Conservation (phyloP, 2,329 filamentous ascomycete genomes). For the Colletotrichum cereale region DNA sequence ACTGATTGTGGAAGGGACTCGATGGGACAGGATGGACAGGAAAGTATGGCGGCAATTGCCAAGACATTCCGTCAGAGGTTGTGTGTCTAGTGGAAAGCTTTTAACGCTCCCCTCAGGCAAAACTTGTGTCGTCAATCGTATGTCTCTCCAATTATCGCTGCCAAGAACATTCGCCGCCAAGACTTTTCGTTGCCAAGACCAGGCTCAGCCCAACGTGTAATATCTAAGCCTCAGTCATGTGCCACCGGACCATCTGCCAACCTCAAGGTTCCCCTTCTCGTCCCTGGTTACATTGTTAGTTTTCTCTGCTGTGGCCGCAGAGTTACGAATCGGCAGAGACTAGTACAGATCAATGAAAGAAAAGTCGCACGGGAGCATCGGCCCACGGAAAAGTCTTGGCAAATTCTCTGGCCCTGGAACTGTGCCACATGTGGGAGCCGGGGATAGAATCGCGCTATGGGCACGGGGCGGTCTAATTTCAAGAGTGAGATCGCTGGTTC, state of each 20-base stretch:
- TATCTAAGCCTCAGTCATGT: conserved; percentile 35
- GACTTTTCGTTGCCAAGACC: conserved; percentile 33
- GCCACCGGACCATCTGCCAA: conserved; percentile 17
- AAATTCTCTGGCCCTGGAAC: background rate
- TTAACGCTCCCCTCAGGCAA: conserved; percentile 4
- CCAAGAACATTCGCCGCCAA: too few relatives aligned
- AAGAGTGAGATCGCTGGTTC: conserved; percentile 2
- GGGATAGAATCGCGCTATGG: conserved; percentile 10
- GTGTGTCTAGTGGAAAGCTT: conserved; percentile 35
- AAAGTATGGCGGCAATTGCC: conserved; percentile 18
- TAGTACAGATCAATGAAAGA: background rate
- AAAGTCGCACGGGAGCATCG: conserved; percentile 9
- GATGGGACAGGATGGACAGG: conserved; percentile 2
- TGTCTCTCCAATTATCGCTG: background rate
- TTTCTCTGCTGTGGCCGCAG: background rate
- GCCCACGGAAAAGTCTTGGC: conserved; percentile 21
- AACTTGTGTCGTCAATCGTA: conserved; percentile 6
- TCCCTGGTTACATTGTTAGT: conserved; percentile 1
- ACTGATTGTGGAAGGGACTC: background rate
- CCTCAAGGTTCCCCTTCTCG: background rate
- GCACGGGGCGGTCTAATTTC: conserved; percentile 17
- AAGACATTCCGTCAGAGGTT: conserved; percentile 17
- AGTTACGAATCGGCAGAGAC: conserved; percentile 6
- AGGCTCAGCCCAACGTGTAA: conserved; percentile 13
- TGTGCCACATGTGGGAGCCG: conserved; percentile 25